Base-by-base conservation (phyloP, 2,329 filamentous ascomycete genomes). In the Plectosphaerella cucumerina region DNA sequence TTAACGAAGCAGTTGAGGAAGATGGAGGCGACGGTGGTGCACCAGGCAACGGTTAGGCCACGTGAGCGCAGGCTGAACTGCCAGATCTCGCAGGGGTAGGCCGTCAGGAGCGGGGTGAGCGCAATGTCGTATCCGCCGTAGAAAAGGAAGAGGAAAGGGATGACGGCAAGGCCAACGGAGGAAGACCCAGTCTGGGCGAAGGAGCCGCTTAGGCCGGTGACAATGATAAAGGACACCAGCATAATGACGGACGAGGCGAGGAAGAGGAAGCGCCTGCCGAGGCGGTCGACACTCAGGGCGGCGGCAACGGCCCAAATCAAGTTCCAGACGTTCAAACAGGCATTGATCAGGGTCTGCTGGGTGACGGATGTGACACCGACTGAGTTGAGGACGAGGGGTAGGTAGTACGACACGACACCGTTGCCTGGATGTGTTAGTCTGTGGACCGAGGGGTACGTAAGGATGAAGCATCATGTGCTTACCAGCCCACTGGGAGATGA, bases 361-460 rank as follows among this genome's bases (percentile, higher is more conserved):
- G 57, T 53, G 31, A 53, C 18, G 3, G 52, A 50, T 3, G 44
- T 55, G 42, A 63, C 60, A 2, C 62, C 66, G 52, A 71, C 62
- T 2, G 66, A 65, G n/a, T 52, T 56, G n/a, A 72, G 59, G 39
- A 73, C 69, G 6, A 69, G 59, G 2, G 58, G 56, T 12, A 72
- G 61, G 51, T 72, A 68, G 51, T 71, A 70, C 5, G 57, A 61
- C 10, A 63, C 58, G 8, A 66, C 56, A 6, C 58, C 60, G 52
- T 53, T 58, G 56, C 48, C 78, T 11, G 74, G 77, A 60, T 82
- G 78, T 1, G 76, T 77, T 59, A 80, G 80, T 1, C 31, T 34
- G n/a, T n/a, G 3, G 17, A 4, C 11, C 12, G 4, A 31, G 8
- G 6, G 26, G 26, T 9, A 10, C 8, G 3, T 8, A 9, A 31